Conservation (phyloP, 2,329 filamentous ascomycete genomes). For the Tolypocladium ovalisporum region DNA sequence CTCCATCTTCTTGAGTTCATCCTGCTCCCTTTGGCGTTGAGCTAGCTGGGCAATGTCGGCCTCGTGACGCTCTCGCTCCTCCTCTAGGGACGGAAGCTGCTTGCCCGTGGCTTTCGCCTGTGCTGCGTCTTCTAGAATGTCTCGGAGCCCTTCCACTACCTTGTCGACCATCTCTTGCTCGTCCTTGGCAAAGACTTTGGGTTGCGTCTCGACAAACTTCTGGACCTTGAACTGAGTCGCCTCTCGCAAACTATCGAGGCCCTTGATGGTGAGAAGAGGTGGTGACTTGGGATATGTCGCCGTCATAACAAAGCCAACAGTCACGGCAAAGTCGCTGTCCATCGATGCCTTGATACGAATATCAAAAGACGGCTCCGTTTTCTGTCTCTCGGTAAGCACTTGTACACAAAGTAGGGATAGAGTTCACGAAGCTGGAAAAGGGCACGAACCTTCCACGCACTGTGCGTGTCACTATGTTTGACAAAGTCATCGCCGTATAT, state of each 20-base stretch:
- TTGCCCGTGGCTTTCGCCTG: slow-evolving; percentile 63
- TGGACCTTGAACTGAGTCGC: slow-evolving; percentile 61
- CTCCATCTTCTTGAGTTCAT: slow-evolving; percentile 41
- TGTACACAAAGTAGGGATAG: neutral
- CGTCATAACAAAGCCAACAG: slow-evolving; percentile 70
- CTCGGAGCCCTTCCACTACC: slow-evolving; percentile 58
- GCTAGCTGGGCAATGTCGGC: slow-evolving; percentile 54
- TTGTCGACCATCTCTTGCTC: slow-evolving; percentile 52
- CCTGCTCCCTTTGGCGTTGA: slow-evolving; percentile 40
- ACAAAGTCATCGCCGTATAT: slow-evolving; percentile 87
- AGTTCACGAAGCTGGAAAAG: neutral
- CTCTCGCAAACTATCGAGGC: slow-evolving; percentile 53
- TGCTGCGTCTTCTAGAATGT: slow-evolving; percentile 79
- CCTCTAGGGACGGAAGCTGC: slow-evolving; percentile 74
- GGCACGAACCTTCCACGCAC: slow-evolving; percentile 71
- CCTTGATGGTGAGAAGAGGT: slow-evolving; percentile 60
- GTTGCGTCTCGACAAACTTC: slow-evolving; percentile 48
- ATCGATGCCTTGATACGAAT: slow-evolving; percentile 65
- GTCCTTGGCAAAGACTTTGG: slow-evolving; percentile 38
- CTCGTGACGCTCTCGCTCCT: slow-evolving; percentile 78
- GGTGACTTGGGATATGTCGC: slow-evolving; percentile 84
- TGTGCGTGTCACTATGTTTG: slow-evolving; percentile 56
- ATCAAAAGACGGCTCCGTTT: slow-evolving; percentile 74
- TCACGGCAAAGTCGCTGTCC: slow-evolving; percentile 59
- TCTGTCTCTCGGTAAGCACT: slow-evolving; percentile 32